Evolutionary conservation across 1,139 yeast genomes (phyloP).

Genomic region (Geotrichum aggregatum): DNA sequence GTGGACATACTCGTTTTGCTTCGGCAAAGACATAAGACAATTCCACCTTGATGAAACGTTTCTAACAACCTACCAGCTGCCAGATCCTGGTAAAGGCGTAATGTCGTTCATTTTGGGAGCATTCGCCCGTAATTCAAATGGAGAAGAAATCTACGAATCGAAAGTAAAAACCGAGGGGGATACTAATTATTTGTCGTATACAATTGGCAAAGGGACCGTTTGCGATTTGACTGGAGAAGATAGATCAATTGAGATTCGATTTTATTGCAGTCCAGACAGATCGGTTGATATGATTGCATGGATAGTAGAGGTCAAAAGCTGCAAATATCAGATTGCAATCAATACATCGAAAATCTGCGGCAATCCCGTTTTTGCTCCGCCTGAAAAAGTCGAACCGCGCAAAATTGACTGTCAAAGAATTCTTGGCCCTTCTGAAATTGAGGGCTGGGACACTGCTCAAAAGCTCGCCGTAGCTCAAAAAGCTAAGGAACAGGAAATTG

Average conservation of each 20-base stretch:
- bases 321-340: slow-evolving; percentile 64
- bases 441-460: not conserved
- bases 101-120: slow-evolving; percentile 48
- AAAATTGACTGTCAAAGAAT: slow-evolving; percentile 47
- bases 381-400: slow-evolving; percentile 40
- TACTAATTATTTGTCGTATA: slow-evolving; percentile 40
- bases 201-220: slow-evolving; percentile 54
- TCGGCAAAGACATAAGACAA: slow-evolving; percentile 54
- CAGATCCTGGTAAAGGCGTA: slow-evolving; percentile 41
- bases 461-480: not conserved
- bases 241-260: slow-evolving; percentile 60
- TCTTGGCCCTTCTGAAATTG: slow-evolving; percentile 10
- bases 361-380: slow-evolving; percentile 47
- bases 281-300: slow-evolving; percentile 40
- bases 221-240: slow-evolving; percentile 71
- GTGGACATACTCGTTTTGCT: slow-evolving; percentile 64
- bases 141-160: slow-evolving; percentile 2
- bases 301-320: slow-evolving; percentile 63
- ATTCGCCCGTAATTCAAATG: slow-evolving; percentile 33
- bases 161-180: slow-evolving; percentile 13
- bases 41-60: slow-evolving; percentile 42
- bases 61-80: slow-evolving; percentile 10
- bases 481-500: not conserved
- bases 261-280: slow-evolving; percentile 54
- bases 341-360: slow-evolving; percentile 58